phyloP scores from a whole-genome alignment of 2,329 filamentous ascomycete species.

The Pyricularia sp. region DNA sequence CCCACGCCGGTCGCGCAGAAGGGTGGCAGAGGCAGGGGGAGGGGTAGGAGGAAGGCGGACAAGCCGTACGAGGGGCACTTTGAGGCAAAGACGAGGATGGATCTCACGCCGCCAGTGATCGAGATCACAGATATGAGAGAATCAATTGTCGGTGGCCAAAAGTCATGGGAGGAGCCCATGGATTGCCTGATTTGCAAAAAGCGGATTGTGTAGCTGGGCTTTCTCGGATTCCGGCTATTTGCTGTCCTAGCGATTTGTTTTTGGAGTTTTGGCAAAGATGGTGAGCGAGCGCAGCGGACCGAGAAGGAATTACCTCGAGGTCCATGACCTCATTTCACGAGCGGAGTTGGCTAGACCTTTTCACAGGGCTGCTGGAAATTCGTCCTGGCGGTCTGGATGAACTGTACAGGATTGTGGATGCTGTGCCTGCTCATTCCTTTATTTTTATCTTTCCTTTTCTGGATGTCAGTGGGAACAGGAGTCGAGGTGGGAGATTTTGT shows the following conservation, averaged over 20 bases:
- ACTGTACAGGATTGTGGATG: not conserved
- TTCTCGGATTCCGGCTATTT: not conserved
- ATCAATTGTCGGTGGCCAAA: constrained; percentile 36
- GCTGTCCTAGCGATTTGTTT: not conserved
- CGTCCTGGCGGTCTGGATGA: not conserved
- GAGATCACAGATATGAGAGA: constrained; percentile 43
- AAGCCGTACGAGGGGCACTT: constrained; percentile 45
- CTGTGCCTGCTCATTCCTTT: not conserved
- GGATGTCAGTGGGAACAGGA: not conserved
- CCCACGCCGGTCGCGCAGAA: constrained; percentile 5
- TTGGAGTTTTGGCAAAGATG: not conserved
- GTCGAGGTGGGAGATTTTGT: not conserved
- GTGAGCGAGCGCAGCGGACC: not conserved
- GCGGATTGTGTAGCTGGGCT: constrained; percentile 33
- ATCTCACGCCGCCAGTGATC: constrained; percentile 36
- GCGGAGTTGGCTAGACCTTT: not conserved
- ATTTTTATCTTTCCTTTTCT: not conserved
- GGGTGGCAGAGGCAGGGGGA: not conserved
- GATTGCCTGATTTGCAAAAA: constrained; percentile 40
- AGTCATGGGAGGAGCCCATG: constrained; percentile 42
- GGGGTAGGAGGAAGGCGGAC: constrained; percentile 7
- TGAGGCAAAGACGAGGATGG: constrained; percentile 37
- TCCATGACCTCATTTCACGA: not conserved
- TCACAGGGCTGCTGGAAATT: not conserved
- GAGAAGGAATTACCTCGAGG: not conserved